A percentile compares a stretch with the other conserved stretches of the same genome.
These are phyloP conservation scores for Podaxis sp. DNA, from an alignment of 768 basidiomycete species.

Conservation along the genomic window DNA sequence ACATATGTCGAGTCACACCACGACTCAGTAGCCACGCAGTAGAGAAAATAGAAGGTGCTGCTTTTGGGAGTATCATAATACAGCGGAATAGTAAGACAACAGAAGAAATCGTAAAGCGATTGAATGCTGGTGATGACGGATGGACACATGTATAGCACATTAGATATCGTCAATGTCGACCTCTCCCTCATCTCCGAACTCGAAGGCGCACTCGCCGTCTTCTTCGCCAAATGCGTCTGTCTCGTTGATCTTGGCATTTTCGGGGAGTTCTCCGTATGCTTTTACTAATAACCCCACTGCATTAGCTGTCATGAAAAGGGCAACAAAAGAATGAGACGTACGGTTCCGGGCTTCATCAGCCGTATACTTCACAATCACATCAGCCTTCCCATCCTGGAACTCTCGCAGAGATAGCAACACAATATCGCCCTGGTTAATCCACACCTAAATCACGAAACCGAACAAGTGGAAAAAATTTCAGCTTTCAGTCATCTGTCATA, in stretches of 20 bases:
- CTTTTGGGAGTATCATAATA: constrained; percentile 17
- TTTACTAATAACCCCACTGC: constrained; percentile 57
- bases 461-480: constrained; percentile 4
- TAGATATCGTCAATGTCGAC: constrained; percentile 91
- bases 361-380: constrained; percentile 99
- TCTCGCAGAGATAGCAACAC: constrained; percentile 93
- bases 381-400: constrained; percentile 99
- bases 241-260: constrained; percentile 96
- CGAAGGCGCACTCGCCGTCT: constrained; percentile 86
- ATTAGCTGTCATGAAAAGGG: neutral
- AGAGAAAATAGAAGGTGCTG: constrained; percentile 15
- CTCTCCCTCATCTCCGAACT: constrained; percentile 87
- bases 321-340: constrained; percentile 31
- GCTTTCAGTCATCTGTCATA: neutral
- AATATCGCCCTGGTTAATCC: constrained; percentile 99
- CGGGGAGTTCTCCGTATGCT: constrained; percentile 96
- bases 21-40: too few relatives aligned
- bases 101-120: constrained; percentile 13
- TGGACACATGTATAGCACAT: neutral
- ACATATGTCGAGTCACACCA: neutral
- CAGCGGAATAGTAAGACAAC: constrained; percentile 22
- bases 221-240: constrained; percentile 92
- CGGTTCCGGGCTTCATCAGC: constrained; percentile 89
- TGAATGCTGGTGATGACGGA: neutral
- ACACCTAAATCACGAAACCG: constrained; percentile 59